phyloP scores from a whole-genome alignment of 2,329 filamentous ascomycete species.

The Chaetomiaceae sp. region DNA sequence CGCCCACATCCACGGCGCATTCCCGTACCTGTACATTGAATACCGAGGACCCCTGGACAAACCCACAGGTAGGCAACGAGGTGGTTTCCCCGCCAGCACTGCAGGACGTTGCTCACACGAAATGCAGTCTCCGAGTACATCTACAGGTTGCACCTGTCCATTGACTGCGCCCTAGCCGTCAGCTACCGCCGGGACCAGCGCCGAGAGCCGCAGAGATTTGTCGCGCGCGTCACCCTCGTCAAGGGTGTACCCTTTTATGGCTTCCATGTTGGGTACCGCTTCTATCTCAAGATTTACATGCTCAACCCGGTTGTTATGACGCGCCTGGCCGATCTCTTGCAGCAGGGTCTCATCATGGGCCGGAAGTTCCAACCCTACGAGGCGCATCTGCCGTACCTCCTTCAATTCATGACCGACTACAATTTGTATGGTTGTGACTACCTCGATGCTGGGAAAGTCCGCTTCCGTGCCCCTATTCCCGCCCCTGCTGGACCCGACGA shows the following conservation, averaged over 20 bases:
- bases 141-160: constrained; percentile 72
- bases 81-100: neutral
- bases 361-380: constrained; percentile 85
- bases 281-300: constrained; percentile 92
- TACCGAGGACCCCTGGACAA: constrained; percentile 66
- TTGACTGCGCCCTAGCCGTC: constrained; percentile 83
- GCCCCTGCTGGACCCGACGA: constrained; percentile 56
- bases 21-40: constrained; percentile 92
- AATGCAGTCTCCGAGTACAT: constrained; percentile 67
- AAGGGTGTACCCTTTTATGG: constrained; percentile 96
- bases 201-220: constrained; percentile 63
- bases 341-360: constrained; percentile 83
- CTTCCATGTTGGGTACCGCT: constrained; percentile 85
- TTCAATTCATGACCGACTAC: constrained; percentile 98
- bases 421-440: constrained; percentile 94
- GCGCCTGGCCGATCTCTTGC: constrained; percentile 79
- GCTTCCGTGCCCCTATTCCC: constrained; percentile 73
- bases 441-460: constrained; percentile 65
- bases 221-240: constrained; percentile 84
- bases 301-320: constrained; percentile 83
- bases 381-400: constrained; percentile 83
- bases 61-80: constrained; percentile 55
- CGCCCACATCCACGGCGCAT: constrained; percentile 89
- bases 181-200: constrained; percentile 76
- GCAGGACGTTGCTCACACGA: neutral